Percentiles rank a stretch among this genome's conserved stretches.
phyloP scores from a whole-genome alignment of 352 stramenopile species.

The Blastocystis sp. region DNA sequence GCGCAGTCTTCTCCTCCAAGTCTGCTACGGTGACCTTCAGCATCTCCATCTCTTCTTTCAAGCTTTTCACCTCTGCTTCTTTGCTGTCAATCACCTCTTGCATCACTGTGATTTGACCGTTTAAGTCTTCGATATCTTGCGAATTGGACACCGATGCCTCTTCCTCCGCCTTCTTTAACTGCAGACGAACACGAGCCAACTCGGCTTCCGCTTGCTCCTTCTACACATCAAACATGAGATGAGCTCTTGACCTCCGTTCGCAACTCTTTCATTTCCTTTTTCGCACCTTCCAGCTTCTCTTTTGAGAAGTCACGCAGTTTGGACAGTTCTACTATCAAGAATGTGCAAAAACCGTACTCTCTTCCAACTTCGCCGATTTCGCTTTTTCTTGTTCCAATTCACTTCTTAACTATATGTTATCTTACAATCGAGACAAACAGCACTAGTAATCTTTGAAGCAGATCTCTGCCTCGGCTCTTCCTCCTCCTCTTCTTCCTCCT shows the following conservation, averaged over 20 bases:
- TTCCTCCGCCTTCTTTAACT: neutral
- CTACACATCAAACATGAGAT: neutral
- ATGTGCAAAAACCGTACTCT: neutral
- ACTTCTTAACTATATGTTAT: neutral
- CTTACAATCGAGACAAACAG: neutral
- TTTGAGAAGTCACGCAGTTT: slow-evolving; percentile 38
- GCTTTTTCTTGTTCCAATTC: neutral
- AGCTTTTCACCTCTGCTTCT: neutral
- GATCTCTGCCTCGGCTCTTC: neutral
- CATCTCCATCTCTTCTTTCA: neutral
- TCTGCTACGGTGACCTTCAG: neutral
- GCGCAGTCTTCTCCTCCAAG: neutral
- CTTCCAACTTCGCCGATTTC: neutral
- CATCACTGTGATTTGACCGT: slow-evolving; percentile 51
- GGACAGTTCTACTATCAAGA: neutral
- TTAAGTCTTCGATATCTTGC: slow-evolving; percentile 32
- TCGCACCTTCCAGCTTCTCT: slow-evolving; percentile 16
- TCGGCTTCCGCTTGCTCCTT: slow-evolving; percentile 13
- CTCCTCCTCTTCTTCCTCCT: slow-evolving; percentile 50
- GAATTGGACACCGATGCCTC: neutral
- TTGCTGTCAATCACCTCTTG: slow-evolving; percentile 53
- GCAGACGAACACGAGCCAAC: neutral
- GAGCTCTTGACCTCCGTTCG: neutral
- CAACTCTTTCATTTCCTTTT: neutral
- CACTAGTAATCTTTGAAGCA: neutral